Evolutionary conservation across 2,329 filamentous ascomycete genomes (phyloP), one percentile per base, ranked within the genome.

Genomic region (Teratosphaeria zuluensis): DNA sequence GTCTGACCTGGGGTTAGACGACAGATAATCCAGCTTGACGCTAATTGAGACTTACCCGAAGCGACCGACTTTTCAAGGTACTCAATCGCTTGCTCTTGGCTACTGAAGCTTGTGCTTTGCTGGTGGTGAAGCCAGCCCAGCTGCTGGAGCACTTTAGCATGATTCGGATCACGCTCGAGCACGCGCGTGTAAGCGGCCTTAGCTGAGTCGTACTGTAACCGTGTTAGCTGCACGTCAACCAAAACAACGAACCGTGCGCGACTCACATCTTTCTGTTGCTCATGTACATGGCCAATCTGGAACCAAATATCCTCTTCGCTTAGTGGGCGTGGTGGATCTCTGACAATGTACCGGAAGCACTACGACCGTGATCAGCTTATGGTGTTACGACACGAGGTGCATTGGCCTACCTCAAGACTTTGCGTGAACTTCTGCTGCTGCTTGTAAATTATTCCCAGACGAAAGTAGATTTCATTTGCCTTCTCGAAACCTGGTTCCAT

Each of bases 221-320:
- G 65, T 59, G 62, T 77, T 56, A 76, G 69, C 58, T 54, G 52
- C 19, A 51, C 30, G 31, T 51, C 31, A 51, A 24, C 14, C 19
- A 35, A 30, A 48, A 51, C 4, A 16, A 42, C 42, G 5, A 32
- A 24, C 51, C 9, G 19, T 28, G 30, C n/a, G 19, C 24, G 5
- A 81, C 90, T 5, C 77, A 96, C 92, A 70, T 99, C 94, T 81
- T 97, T 97, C 75, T 97, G 92, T 70, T 97, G 94, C 72, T 99
- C 94, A 69, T 99, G 92, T 55, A 99, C 94, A 73, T 99, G 94
- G 30, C 94, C 94, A 70, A 99, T 97, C 75, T 99, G 94, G 78
- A 99, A 99, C 92, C 92, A 97, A 61, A 99, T 99, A 68, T 99
- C 94, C 74, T 97, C 92, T 73, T 97, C 92, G 0, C 92, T 96